Percentiles rank a stretch among this genome's conserved stretches.
Evolutionary conservation across 2,329 filamentous ascomycete species (phyloP).

Genomic region (Ramularia collo-cygni): DNA sequence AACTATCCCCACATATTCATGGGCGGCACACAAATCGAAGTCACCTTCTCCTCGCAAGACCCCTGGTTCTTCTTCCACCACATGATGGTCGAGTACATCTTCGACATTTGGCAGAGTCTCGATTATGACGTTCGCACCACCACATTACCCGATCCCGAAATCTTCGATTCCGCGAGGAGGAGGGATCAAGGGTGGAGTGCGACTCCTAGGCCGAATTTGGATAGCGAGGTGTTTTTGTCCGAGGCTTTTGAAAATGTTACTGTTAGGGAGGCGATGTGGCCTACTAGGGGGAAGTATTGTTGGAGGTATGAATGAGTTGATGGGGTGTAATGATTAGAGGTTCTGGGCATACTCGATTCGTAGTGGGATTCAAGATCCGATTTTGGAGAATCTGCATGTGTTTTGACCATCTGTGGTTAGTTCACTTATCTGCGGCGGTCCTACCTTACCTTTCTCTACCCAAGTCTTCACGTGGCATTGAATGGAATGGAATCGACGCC

Average conservation of each 20-base stretch:
- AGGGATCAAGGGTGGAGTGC: conserved; percentile 4
- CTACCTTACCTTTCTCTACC: too few relatives aligned
- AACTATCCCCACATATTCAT: conserved; percentile 11
- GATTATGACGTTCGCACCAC: conserved; percentile 20
- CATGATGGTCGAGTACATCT: conserved; percentile 40
- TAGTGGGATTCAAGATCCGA: too few relatives aligned
- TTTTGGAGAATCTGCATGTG: too few relatives aligned
- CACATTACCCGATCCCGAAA: conserved; percentile 4
- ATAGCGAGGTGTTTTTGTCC: conserved; percentile 9
- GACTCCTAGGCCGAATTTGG: conserved; percentile 2
- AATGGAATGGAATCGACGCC: too few relatives aligned
- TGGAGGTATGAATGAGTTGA: conserved; percentile 11
- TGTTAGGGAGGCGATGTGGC: conserved; percentile 10
- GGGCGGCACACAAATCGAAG: conserved; percentile 13
- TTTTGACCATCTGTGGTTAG: too few relatives aligned
- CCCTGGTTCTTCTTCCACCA: conserved; percentile 43
- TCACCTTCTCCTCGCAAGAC: conserved; percentile 35
- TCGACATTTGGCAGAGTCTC: conserved; percentile 43
- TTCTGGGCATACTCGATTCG: too few relatives aligned
- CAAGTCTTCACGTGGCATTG: too few relatives aligned
- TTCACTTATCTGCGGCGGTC: too few relatives aligned
- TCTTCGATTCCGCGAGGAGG: conserved; percentile 4
- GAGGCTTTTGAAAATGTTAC: conserved; percentile 10
- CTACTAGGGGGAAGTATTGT: conserved; percentile 10
- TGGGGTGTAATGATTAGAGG: too few relatives aligned